Evolutionary conservation across 2,329 filamentous ascomycete species (phyloP).

Genomic region (Saccharata proteae): DNA sequence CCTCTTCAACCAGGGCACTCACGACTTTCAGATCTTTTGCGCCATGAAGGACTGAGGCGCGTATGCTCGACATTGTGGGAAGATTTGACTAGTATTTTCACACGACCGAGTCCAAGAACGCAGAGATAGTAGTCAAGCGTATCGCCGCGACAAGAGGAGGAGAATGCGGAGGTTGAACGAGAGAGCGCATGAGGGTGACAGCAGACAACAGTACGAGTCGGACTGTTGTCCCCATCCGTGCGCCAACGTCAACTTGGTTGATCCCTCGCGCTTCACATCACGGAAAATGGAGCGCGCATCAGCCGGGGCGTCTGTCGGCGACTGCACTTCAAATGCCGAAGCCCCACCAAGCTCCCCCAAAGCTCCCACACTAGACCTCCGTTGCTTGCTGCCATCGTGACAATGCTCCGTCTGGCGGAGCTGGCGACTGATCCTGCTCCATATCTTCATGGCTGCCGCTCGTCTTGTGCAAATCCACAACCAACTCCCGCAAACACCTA

Average conservation of each 20-base stretch:
- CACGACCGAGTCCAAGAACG: too few relatives aligned
- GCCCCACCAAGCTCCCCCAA: too few relatives aligned
- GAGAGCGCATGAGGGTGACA: background rate
- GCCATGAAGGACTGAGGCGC: conserved; percentile 46
- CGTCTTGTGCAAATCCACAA: conserved; percentile 8
- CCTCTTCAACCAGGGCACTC: conserved; percentile 14
- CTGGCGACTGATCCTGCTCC: background rate
- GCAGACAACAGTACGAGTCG: background rate
- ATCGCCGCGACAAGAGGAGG: too few relatives aligned
- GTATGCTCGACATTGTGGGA: conserved; percentile 24
- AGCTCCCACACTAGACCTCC: background rate
- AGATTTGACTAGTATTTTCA: too few relatives aligned
- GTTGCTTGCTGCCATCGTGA: background rate
- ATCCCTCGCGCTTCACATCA: too few relatives aligned
- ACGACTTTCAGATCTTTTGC: conserved; percentile 49
- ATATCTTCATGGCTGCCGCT: conserved; percentile 5
- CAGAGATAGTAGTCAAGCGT: too few relatives aligned
- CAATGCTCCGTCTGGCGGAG: too few relatives aligned
- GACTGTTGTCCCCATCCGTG: conserved; percentile 3
- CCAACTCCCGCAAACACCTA: background rate
- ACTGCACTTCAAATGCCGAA: too few relatives aligned
- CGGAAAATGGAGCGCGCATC: too few relatives aligned
- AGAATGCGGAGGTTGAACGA: background rate
- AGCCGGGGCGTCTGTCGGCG: too few relatives aligned
- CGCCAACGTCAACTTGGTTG: too few relatives aligned